Evolutionary conservation across 2,329 filamentous ascomycete genomes (phyloP).

Genomic region (Fusarium humuli): DNA sequence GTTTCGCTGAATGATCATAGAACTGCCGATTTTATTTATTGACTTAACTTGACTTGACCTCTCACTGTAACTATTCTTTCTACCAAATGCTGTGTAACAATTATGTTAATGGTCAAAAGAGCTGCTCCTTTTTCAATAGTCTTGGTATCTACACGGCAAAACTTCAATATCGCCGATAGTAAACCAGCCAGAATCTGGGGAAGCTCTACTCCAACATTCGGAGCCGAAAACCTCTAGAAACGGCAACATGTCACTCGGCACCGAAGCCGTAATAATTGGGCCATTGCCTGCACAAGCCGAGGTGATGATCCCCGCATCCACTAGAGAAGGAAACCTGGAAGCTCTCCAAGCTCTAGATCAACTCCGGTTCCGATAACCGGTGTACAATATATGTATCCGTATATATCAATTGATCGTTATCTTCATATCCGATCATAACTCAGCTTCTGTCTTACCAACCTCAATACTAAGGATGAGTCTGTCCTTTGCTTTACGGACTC

Average conservation of each 20-base stretch:
- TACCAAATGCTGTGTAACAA: not conserved
- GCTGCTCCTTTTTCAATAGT: not conserved
- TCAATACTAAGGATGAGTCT: conserved; percentile 30
- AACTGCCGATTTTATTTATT: not conserved
- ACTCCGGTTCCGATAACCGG: conserved; percentile 31
- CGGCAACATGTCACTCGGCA: conserved; percentile 34
- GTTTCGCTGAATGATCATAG: not conserved
- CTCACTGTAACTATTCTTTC: not conserved
- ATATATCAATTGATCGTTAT: not conserved
- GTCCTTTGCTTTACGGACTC: conserved; percentile 31
- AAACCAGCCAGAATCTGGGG: not conserved
- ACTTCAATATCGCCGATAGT: conserved; percentile 9
- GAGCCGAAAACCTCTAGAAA: conserved; percentile 22
- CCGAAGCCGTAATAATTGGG: conserved; percentile 28
- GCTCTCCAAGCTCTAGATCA: conserved; percentile 23
- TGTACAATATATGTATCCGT: conserved; percentile 9
- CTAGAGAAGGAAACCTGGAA: not conserved
- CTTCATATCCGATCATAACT: not conserved
- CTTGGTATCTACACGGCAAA: conserved; percentile 11
- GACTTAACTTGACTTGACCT: not conserved
- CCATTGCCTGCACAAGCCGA: conserved; percentile 23
- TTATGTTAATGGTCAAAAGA: not conserved
- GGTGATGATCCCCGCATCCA: conserved; percentile 18
- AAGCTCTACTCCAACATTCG: conserved; percentile 7
- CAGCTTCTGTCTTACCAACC: not conserved